Conservation (phyloP, 2,329 filamentous ascomycete species). For the Colletotrichum nymphaeae region DNA sequence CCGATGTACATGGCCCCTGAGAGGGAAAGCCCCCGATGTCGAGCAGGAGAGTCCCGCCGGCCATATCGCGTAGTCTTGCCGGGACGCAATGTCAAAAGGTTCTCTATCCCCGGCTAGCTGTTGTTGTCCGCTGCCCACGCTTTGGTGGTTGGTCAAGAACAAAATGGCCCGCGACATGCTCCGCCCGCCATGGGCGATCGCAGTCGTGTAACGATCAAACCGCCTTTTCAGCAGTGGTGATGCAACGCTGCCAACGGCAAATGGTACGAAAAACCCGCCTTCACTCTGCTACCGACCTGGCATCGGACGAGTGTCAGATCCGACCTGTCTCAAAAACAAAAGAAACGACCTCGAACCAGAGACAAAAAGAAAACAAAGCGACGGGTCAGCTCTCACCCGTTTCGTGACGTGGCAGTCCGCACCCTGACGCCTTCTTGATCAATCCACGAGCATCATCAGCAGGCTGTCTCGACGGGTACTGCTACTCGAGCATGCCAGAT, state of each 20-base stretch:
- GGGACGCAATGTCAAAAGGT: background rate
- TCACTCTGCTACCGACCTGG: background rate
- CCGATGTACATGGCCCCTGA: slow-evolving; percentile 16
- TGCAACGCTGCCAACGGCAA: slow-evolving; percentile 2
- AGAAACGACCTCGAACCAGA: background rate
- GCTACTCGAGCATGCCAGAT: slow-evolving; percentile 24
- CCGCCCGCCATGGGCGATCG: slow-evolving; percentile 15
- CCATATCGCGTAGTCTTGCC: background rate
- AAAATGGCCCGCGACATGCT: background rate
- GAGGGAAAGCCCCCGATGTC: background rate
- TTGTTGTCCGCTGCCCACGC: slow-evolving; percentile 6
- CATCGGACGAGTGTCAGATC: slow-evolving; percentile 19
- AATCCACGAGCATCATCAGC: slow-evolving; percentile 11
- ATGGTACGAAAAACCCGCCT: background rate
- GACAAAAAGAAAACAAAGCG: slow-evolving; percentile 3
- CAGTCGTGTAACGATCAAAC: slow-evolving; percentile 13
- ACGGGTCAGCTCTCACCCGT: slow-evolving; percentile 33
- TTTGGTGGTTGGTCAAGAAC: background rate
- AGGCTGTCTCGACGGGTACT: slow-evolving; percentile 8
- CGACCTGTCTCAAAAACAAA: slow-evolving; percentile 20
- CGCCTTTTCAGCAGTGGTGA: background rate
- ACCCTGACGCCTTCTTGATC: slow-evolving; percentile 15
- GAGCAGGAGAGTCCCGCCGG: background rate
- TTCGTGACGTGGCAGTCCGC: slow-evolving; percentile 31
- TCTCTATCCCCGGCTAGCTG: background rate